These are phyloP conservation scores for Lignosus rhinocerotis DNA, from an alignment of 1,284 basidiomycete genomes.

Conservation along the genomic window DNA sequence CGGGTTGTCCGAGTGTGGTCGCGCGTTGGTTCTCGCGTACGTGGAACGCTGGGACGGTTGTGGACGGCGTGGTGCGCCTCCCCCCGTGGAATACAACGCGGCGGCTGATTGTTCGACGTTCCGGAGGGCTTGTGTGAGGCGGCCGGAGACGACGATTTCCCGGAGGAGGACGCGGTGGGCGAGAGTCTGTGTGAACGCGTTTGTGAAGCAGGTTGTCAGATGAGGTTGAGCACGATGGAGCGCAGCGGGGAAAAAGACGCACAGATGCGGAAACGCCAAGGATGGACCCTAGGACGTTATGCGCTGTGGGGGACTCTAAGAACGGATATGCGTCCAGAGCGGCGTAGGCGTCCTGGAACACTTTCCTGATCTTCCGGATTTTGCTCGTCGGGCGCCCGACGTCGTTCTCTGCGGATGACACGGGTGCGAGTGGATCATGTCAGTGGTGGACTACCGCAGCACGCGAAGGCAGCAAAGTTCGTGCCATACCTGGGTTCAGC, in stretches of 20 bases:
- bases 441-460: neutral
- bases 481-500: conserved; percentile 37
- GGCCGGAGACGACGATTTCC: conserved; percentile 19
- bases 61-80: conserved; percentile 1
- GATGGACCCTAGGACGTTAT: conserved; percentile 30
- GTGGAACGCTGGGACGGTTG: conserved; percentile 1
- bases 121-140: conserved; percentile 8
- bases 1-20: neutral
- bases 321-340: conserved; percentile 23
- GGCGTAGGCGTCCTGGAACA: conserved; percentile 38
- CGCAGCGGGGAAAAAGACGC: neutral
- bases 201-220: neutral
- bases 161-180: conserved; percentile 14
- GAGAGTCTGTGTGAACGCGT: conserved; percentile 9
- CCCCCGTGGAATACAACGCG: neutral
- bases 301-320: conserved; percentile 1
- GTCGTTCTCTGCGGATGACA: conserved; percentile 35
- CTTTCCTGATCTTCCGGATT: conserved; percentile 33
- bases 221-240: neutral
- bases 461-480: neutral
- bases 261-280: conserved; percentile 26
- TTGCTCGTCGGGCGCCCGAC: conserved; percentile 39
- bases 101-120: conserved; percentile 5
- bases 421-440: neutral
- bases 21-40: neutral